phyloP scores from a whole-genome alignment of 345 rosid species.

The Combretum micranthum region DNA sequence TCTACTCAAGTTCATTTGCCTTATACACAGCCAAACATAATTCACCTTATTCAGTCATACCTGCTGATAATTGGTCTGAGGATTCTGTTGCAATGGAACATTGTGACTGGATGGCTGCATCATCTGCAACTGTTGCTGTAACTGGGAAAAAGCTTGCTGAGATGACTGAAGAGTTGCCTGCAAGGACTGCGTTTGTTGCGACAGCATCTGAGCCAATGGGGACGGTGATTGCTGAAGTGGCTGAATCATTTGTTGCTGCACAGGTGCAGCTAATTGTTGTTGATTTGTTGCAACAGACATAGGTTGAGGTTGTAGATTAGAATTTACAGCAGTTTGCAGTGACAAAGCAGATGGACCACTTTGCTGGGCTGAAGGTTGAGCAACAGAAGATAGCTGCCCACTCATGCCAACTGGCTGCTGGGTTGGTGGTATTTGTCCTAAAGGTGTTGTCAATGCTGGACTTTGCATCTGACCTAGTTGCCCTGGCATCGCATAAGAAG shows the following conservation, averaged over 20 bases:
- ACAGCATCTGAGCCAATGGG: constrained; percentile 82
- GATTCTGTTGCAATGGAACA: constrained; percentile 43
- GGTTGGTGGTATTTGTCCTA: constrained; percentile 34
- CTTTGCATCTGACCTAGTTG: constrained; percentile 23
- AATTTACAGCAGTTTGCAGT: constrained; percentile 41
- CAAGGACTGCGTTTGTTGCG: constrained; percentile 80
- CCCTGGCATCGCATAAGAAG: constrained; percentile 13
- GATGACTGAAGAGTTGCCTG: constrained; percentile 93
- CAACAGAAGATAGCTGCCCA: constrained; percentile 35
- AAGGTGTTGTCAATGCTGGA: constrained; percentile 28
- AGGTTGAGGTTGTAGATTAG: constrained; percentile 37
- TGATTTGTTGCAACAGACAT: constrained; percentile 41
- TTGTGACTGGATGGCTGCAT: constrained; percentile 77
- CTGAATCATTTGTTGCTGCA: constrained; percentile 55
- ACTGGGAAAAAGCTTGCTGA: constrained; percentile 88
- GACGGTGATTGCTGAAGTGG: constrained; percentile 86
- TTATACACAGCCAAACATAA: not conserved
- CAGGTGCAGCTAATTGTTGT: constrained; percentile 37
- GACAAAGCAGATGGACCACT: constrained; percentile 32
- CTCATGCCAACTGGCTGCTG: constrained; percentile 43
- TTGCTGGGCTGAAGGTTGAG: constrained; percentile 54
- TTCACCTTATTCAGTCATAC: constrained; percentile 22
- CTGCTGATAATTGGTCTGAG: constrained; percentile 64
- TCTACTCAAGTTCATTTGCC: not conserved
- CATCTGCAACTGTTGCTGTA: constrained; percentile 85